Evolutionary conservation across 805 yeast genomes (phyloP).

Genomic region (Hyphopichia homilentoma): DNA sequence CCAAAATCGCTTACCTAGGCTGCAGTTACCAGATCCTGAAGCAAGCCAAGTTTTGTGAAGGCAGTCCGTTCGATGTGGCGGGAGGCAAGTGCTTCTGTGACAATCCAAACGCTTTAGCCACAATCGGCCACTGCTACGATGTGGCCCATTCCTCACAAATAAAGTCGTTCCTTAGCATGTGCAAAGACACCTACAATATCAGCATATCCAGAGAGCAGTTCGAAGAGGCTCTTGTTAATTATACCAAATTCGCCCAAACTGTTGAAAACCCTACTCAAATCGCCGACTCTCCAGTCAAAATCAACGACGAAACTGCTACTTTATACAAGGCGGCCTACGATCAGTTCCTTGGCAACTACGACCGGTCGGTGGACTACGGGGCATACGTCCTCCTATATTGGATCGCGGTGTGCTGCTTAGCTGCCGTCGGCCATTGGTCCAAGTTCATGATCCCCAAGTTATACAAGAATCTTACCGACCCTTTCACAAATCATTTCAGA

Average conservation of each 20-base stretch:
- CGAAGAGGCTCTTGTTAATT: constrained; percentile 15
- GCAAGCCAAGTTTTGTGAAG: constrained; percentile 18
- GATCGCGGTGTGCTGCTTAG: constrained; percentile 22
- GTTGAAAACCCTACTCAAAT: constrained; percentile 8
- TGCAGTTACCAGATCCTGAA: constrained; percentile 24
- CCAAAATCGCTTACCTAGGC: constrained; percentile 26
- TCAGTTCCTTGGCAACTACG: constrained; percentile 39
- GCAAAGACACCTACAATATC: constrained; percentile 17
- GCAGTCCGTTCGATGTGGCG: constrained; percentile 3
- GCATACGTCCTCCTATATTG: constrained; percentile 27
- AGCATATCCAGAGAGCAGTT: constrained; percentile 19
- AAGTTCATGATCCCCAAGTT: constrained; percentile 22
- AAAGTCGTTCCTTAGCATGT: constrained; percentile 20
- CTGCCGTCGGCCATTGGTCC: constrained; percentile 30
- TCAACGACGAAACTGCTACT: constrained; percentile 16
- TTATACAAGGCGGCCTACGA: constrained; percentile 25
- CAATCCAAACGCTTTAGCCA: constrained; percentile 31
- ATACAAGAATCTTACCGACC: constrained; percentile 18
- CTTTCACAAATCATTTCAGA: constrained; percentile 28
- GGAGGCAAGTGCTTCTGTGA: constrained; percentile 20
- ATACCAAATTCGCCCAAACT: constrained; percentile 12
- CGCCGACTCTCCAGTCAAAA: constrained; percentile 22
- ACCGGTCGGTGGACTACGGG: constrained; percentile 44
- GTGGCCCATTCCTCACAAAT: constrained; percentile 20
- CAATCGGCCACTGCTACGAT: constrained; percentile 33